A percentile compares a stretch with the other conserved stretches of the same genome.
phyloP scores from a whole-genome alignment of 1,284 basidiomycete genomes.

The Exobasidium rhododendri region DNA sequence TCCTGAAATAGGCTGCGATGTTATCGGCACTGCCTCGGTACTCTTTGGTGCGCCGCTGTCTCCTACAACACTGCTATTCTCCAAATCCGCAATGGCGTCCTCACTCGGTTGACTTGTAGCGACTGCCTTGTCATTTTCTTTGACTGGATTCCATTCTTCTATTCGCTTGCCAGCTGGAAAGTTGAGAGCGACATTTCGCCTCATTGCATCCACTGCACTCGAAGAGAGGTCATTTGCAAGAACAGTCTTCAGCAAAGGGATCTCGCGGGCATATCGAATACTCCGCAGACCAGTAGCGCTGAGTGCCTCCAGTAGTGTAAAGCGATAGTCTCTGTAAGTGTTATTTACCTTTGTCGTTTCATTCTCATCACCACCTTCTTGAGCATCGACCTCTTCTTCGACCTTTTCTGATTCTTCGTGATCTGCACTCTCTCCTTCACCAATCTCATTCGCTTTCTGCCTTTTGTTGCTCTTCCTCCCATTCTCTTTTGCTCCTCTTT shows the following conservation, averaged over 20 bases:
- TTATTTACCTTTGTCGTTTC: constrained; percentile 11
- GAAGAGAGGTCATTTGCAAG: constrained; percentile 90
- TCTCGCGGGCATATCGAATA: constrained; percentile 96
- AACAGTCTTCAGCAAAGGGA: constrained; percentile 83
- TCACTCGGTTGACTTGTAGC: neutral
- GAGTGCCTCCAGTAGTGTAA: constrained; percentile 87
- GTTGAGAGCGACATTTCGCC: constrained; percentile 83
- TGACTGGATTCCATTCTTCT: constrained; percentile 30
- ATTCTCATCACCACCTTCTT: neutral
- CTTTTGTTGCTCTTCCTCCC: neutral
- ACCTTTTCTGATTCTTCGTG: neutral
- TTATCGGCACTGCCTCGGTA: too few relatives aligned
- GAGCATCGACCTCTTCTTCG: neutral
- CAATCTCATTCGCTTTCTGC: neutral
- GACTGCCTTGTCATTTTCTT: neutral
- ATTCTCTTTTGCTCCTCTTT: neutral
- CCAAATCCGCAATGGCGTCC: neutral
- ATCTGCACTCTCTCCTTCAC: neutral
- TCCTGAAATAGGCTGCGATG: neutral
- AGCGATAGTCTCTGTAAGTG: constrained; percentile 64
- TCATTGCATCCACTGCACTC: constrained; percentile 80
- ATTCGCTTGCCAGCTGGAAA: constrained; percentile 62
- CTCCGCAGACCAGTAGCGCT: constrained; percentile 92
- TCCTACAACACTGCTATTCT: neutral
- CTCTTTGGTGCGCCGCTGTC: neutral